Conservation (phyloP, 2,329 filamentous ascomycete genomes). For the Trichoderma asperellum region DNA sequence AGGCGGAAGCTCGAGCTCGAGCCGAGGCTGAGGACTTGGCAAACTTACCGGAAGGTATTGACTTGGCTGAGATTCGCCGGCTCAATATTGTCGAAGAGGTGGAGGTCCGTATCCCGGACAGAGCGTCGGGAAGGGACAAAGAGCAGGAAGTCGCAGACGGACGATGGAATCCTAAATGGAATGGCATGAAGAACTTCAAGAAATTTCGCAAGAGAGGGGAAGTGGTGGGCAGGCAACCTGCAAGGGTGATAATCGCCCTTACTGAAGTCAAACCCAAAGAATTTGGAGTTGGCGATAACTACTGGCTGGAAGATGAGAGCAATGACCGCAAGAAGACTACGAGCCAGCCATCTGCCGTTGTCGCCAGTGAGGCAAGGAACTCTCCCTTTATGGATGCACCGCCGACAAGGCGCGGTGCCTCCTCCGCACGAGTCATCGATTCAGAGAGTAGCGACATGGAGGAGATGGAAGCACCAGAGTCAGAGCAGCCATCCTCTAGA, state of each 20-base stretch:
- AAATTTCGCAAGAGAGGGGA: slow-evolving; percentile 71
- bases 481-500: slow-evolving; percentile 2
- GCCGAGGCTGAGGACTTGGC: slow-evolving; percentile 59
- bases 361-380: slow-evolving; percentile 23
- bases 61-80: slow-evolving; percentile 72
- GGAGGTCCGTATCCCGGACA: slow-evolving; percentile 55
- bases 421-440: slow-evolving; percentile 35
- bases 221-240: slow-evolving; percentile 45
- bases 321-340: slow-evolving; percentile 38
- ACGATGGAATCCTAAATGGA: slow-evolving; percentile 88
- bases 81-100: slow-evolving; percentile 79
- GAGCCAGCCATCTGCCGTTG: slow-evolving; percentile 35
- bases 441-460: slow-evolving; percentile 45
- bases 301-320: slow-evolving; percentile 67
- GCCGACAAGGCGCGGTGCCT: slow-evolving; percentile 32
- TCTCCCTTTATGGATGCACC: slow-evolving; percentile 24
- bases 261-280: slow-evolving; percentile 72
- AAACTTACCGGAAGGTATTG: slow-evolving; percentile 63
- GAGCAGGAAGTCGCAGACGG: slow-evolving; percentile 58
- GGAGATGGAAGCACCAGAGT: slow-evolving; percentile 34
- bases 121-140: slow-evolving; percentile 36
- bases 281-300: slow-evolving; percentile 74
- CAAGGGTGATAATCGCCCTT: slow-evolving; percentile 67
- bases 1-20: slow-evolving; percentile 66
- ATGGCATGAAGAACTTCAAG: slow-evolving; percentile 95